These are phyloP conservation scores for Tetradesmus lagerheimii DNA, from an alignment of 139 green algal species.

Conservation along the genomic window DNA sequence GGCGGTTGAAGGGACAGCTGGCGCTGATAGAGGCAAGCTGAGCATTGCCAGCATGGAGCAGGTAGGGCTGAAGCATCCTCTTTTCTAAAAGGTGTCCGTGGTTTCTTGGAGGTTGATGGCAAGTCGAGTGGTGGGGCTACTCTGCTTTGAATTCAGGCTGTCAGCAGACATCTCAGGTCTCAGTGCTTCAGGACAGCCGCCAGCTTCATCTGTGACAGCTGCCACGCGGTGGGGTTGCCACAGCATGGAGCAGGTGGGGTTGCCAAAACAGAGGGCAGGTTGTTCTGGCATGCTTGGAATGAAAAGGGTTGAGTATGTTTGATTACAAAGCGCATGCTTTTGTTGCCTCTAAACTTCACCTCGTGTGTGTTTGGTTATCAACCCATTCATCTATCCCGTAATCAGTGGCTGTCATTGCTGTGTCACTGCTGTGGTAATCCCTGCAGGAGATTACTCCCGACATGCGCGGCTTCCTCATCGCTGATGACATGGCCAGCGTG, in stretches of 20 bases:
- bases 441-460: constrained; percentile 19
- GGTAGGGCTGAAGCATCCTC: background rate
- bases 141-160: too few relatives aligned
- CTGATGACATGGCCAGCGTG: constrained; percentile 15
- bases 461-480: constrained; percentile 31
- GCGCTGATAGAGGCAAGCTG: background rate
- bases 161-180: too few relatives aligned
- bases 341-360: too few relatives aligned
- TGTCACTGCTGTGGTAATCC: background rate
- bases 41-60: background rate
- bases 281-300: too few relatives aligned
- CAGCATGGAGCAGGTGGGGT: constrained; percentile 19
- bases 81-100: background rate
- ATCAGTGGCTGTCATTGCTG: background rate
- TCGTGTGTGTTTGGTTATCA: too few relatives aligned
- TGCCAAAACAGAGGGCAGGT: too few relatives aligned
- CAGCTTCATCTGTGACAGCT: constrained; percentile 10
- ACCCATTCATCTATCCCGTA: too few relatives aligned
- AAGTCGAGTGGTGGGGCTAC: background rate
- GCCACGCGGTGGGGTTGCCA: constrained; percentile 13
- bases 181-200: too few relatives aligned
- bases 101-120: background rate
- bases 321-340: too few relatives aligned
- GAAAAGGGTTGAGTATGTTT: too few relatives aligned
- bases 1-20: constrained; percentile 5